A percentile compares a stretch with the other conserved stretches of the same genome.
phyloP scores from a whole-genome alignment of 768 basidiomycete species.

The Russula lepida region DNA sequence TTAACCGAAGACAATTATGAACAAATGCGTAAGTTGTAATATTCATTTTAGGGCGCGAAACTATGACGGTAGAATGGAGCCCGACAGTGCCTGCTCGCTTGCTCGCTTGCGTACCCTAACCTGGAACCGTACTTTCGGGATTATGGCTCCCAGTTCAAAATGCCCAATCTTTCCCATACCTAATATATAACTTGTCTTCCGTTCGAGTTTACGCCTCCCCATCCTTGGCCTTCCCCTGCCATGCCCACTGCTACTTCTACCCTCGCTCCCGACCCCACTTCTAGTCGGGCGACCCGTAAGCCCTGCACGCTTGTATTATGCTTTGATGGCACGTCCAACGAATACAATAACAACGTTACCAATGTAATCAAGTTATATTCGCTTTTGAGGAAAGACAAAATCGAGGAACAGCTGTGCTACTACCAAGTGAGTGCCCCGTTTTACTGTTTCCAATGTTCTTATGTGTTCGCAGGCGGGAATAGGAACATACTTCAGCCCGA shows the following conservation, averaged over 20 bases:
- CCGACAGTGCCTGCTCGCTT: too few species aligned
- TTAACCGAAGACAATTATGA: too few species aligned
- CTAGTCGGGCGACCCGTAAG: conserved; percentile 18
- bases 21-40: not conserved
- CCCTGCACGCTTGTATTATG: conserved; percentile 19
- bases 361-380: conserved; percentile 35
- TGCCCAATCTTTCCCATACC: not conserved
- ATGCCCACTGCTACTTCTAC: not conserved
- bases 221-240: not conserved
- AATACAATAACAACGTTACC: conserved; percentile 22
- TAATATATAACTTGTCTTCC: not conserved
- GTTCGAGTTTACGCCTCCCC: not conserved
- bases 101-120: not conserved
- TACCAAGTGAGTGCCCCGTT: conserved; percentile 47
- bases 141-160: not conserved
- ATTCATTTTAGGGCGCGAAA: too few species aligned
- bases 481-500: conserved; percentile 48
- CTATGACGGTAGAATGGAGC: too few species aligned
- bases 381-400: conserved; percentile 32
- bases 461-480: conserved; percentile 34
- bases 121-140: not conserved
- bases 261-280: not conserved
- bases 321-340: conserved; percentile 18
- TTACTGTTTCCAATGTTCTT: not conserved
- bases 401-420: conserved; percentile 38